Conservation (phyloP, 2,329 filamentous ascomycete genomes). For the Cytospora piceicola region DNA sequence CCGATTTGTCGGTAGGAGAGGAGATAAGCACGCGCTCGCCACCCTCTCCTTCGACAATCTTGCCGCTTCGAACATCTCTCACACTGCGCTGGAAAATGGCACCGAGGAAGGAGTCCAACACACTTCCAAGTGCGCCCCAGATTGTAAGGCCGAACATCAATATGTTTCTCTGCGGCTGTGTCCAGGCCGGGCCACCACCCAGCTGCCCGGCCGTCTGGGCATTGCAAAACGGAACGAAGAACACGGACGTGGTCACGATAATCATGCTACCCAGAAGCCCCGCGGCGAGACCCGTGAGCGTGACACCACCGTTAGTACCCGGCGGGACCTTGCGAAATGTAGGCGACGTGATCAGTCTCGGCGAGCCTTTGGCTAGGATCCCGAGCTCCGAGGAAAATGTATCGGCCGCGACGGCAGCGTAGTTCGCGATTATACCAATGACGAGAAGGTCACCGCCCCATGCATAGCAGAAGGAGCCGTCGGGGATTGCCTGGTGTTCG, state of each 20-base stretch:
- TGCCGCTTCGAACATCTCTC: conserved; percentile 79
- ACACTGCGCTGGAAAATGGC: conserved; percentile 86
- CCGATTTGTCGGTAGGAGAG: conserved; percentile 34
- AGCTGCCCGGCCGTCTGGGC: conserved; percentile 43
- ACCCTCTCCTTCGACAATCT: conserved; percentile 83
- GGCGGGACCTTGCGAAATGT: conserved; percentile 77
- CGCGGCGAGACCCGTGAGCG: conserved; percentile 71
- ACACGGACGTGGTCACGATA: conserved; percentile 65
- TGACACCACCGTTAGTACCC: conserved; percentile 94
- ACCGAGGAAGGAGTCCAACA: conserved; percentile 87
- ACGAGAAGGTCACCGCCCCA: conserved; percentile 67
- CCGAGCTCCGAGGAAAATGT: conserved; percentile 96
- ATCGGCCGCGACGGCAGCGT: conserved; percentile 88
- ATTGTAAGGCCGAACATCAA: conserved; percentile 64
- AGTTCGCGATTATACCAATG: conserved; percentile 75
- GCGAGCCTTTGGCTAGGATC: conserved; percentile 76
- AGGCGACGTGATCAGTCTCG: conserved; percentile 83
- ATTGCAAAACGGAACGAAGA: conserved; percentile 71
- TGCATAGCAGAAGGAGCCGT: conserved; percentile 57
- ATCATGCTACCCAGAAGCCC: conserved; percentile 76
- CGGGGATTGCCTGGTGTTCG: conserved; percentile 31
- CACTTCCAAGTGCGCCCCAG: conserved; percentile 78
- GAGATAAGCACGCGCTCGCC: conserved; percentile 48
- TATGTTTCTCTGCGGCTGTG: conserved; percentile 46
- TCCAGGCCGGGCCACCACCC: conserved; percentile 56